These are phyloP conservation scores for Lachancea sp. DNA, from an alignment of 805 yeast species.

Conservation along the genomic window DNA sequence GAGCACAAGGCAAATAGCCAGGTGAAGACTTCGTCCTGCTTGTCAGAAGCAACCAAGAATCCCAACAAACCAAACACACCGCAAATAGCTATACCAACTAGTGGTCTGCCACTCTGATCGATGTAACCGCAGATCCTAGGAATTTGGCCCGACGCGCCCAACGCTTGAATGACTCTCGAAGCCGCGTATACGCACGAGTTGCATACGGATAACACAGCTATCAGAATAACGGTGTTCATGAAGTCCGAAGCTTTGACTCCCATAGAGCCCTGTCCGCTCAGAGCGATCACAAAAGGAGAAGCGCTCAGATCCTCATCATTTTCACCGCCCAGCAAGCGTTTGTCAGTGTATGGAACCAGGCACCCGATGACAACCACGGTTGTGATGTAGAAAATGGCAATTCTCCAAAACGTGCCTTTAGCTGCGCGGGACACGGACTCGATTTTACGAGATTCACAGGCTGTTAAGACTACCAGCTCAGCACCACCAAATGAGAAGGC, in stretches of 20 bases:
- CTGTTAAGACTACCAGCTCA: constrained; percentile 61
- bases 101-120: constrained; percentile 63
- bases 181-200: constrained; percentile 63
- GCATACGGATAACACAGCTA: constrained; percentile 65
- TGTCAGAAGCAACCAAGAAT: constrained; percentile 48
- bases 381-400: constrained; percentile 41
- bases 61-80: constrained; percentile 51
- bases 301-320: constrained; percentile 54
- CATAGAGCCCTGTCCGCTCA: constrained; percentile 52
- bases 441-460: constrained; percentile 47
- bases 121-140: constrained; percentile 54
- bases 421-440: constrained; percentile 41
- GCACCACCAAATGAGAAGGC: constrained; percentile 70
- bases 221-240: constrained; percentile 60
- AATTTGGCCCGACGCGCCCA: constrained; percentile 58
- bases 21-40: constrained; percentile 50
- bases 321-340: constrained; percentile 37
- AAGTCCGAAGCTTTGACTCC: constrained; percentile 50
- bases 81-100: constrained; percentile 48
- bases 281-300: constrained; percentile 75
- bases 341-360: constrained; percentile 51
- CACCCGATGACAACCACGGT: constrained; percentile 40
- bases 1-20: constrained; percentile 66
- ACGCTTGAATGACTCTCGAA: constrained; percentile 58
- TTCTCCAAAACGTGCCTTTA: constrained; percentile 52